Conservation (phyloP, 2,329 filamentous ascomycete genomes). For the Mycosphaerella arachidis region DNA sequence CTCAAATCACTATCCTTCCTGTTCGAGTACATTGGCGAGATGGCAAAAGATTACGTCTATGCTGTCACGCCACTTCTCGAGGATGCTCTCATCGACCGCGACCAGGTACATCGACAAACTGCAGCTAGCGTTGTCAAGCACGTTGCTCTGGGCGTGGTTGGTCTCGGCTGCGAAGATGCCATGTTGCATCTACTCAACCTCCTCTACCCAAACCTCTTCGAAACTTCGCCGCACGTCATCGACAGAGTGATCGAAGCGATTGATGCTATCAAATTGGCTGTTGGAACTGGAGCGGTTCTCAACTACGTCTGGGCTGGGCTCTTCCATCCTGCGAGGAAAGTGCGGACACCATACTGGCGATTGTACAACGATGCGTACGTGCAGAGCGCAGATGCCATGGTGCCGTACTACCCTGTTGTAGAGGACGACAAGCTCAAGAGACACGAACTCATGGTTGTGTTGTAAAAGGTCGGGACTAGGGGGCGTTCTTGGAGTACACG, state of each 20-base stretch:
- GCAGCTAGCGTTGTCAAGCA: conserved; percentile 97
- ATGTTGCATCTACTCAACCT: conserved; percentile 98
- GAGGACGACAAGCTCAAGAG: conserved; percentile 75
- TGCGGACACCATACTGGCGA: conserved; percentile 90
- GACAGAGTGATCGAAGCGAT: conserved; percentile 97
- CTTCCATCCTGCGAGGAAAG: conserved; percentile 94
- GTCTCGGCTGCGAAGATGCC: conserved; percentile 93
- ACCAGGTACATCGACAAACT: conserved; percentile 96
- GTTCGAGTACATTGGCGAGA: conserved; percentile 98
- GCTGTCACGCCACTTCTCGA: conserved; percentile 93
- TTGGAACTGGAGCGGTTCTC: conserved; percentile 86
- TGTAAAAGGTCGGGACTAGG: conserved; percentile 6
- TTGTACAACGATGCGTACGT: conserved; percentile 97
- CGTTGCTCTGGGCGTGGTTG: conserved; percentile 94
- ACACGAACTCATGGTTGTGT: conserved; percentile 39
- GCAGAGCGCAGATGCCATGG: conserved; percentile 86
- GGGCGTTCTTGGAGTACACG: not conserved
- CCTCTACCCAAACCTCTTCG: conserved; percentile 93
- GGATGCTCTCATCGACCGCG: conserved; percentile 93
- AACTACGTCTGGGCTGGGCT: conserved; percentile 98
- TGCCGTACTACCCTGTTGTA: conserved; percentile 89
- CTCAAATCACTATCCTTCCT: conserved; percentile 95
- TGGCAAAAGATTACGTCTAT: conserved; percentile 98
- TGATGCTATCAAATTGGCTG: conserved; percentile 88
- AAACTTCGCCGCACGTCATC: conserved; percentile 96